Base-by-base conservation (phyloP, 2,329 filamentous ascomycete genomes). In the Claviceps sp. region DNA sequence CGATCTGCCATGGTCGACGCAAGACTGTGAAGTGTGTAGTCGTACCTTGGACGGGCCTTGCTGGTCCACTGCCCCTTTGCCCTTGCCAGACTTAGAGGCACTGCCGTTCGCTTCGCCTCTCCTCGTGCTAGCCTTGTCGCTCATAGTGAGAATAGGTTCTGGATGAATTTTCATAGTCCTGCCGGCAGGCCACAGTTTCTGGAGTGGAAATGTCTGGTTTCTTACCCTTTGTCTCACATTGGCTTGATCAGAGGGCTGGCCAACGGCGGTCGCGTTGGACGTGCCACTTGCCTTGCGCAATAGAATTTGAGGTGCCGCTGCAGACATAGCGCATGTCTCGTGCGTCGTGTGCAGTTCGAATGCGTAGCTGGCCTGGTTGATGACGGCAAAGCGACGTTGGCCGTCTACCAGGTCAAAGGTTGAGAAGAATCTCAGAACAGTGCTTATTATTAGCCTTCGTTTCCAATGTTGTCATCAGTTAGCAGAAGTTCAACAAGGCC, bases 301-400 rank as follows among this genome's bases (percentile, higher is more conserved):
- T 57, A 67, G 59, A 58, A 67, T 60, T 60, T 69, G 63, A 40
- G 67, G 64, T 55, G 63, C 55, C 55, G 62, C 59, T 51, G 61
- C 57, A 56, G 67, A 66, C 67, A 69, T 69, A 58, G 61, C 59
- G 65, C 66, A 66, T 66, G 56, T 50, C 30, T 34, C 44, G 53
- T 24, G 42, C 37, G 44, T 43, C 11, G 38, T 14, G 20, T n/a
- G 37, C 14, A 22, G 22, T 24, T 20, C 2, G 16, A 18, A 20
- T 11, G 11, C 18, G 50, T 16, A 37, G 43, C 34, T 14, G 26
- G 37, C 37, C n/a, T 43, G 43, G 8, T 48, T 20, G 48, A 53
- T 49, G 18, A 51, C 37, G 38, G 37, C 37, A 50, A 40, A 46
- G 30, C 20, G 6, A 46, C 13, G 37, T 26, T 14, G 37, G 5